Base-by-base conservation (phyloP, 1,139 yeast genomes). In the Wickerhamomyces sp. region DNA sequence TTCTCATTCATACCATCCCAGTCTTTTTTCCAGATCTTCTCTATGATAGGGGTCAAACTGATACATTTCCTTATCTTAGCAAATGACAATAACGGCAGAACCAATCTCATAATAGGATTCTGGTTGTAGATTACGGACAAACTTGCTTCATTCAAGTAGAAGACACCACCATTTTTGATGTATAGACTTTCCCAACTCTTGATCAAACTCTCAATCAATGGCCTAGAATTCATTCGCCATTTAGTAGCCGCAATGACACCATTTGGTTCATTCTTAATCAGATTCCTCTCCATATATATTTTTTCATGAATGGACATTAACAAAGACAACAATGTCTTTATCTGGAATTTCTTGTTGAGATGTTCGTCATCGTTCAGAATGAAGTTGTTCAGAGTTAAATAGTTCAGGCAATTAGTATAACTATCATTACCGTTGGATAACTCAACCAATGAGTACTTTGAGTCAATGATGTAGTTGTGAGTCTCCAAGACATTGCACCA, bases 221-320 rank as follows among this genome's bases (percentile, higher is more conserved):
- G 86, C 53, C 80, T 72, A 27, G 77, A 72, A 44, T 74, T 74
- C 65, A 81, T 67, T 60, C 85, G 72, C 91, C 91, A 84, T 47
- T 71, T 71, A 2, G 76, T 69, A 23, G 73, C 72, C 26, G 62
- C 64, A 23, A 73, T 55, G 34, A 68, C 65, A 34, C 68, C 66
- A 48, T 64, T 60, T 4, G 64, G 55, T 36, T 63, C 67, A 27
- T 53, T 53, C 46, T 64, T 68, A 40, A 71, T 50, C 11, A 61
- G 59, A 36, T 59, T 61, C 48, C 80, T 66, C 54, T 79, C 81
- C 34, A 66, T 61, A 59, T 78, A 83, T 37, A 87, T 81, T 56
- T 73, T 77, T 57, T 86, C 89, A 60, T 87, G 93, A 40, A 87
- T 71, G 32, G 87, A 81, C 67, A 87, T 76, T 55, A 89, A 69